Conservation (phyloP, 371 early-diverging fungal genomes). For the Cladochytrium tenue region DNA sequence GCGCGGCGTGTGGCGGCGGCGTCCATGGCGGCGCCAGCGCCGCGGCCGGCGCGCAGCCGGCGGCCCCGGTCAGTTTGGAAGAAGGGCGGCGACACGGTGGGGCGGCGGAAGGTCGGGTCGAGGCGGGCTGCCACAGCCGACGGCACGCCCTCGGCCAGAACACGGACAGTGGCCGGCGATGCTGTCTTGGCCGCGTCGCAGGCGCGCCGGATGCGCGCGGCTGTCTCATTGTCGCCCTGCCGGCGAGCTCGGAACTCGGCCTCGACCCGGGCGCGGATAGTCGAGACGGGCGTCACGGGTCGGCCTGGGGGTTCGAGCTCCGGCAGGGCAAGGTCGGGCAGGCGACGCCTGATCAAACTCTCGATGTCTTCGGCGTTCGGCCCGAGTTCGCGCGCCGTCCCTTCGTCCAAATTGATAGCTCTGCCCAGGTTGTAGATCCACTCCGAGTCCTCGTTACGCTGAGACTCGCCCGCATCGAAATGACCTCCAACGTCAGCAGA, state of each 20-base stretch:
- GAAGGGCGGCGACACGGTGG: conserved; percentile 16
- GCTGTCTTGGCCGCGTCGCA: conserved; percentile 7
- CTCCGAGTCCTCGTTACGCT: neutral
- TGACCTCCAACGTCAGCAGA: neutral
- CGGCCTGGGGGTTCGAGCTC: neutral
- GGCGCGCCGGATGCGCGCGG: conserved; percentile 16
- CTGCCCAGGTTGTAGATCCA: too few relatives aligned
- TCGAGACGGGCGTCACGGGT: conserved; percentile 15
- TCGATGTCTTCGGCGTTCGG: neutral
- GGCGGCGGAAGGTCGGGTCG: conserved; percentile 23
- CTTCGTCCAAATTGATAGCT: neutral
- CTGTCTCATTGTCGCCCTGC: too few relatives aligned
- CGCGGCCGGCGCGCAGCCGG: conserved; percentile 8
- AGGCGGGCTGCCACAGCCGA: conserved; percentile 8
- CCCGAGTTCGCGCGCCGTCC: neutral
- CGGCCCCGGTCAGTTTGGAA: conserved; percentile 16
- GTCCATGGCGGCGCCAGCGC: conserved; percentile 7
- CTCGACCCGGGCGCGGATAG: conserved; percentile 2
- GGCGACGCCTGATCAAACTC: neutral
- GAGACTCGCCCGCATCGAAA: neutral
- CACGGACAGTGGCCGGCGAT: conserved; percentile 8
- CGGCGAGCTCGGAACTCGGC: conserved; percentile 8
- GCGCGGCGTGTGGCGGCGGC: conserved; percentile 8
- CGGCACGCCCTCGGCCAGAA: conserved; percentile 29
- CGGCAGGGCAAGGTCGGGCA: neutral